These are phyloP conservation scores for Anthracocystis setariae DNA, from an alignment of 1,284 basidiomycete genomes.

Conservation along the genomic window DNA sequence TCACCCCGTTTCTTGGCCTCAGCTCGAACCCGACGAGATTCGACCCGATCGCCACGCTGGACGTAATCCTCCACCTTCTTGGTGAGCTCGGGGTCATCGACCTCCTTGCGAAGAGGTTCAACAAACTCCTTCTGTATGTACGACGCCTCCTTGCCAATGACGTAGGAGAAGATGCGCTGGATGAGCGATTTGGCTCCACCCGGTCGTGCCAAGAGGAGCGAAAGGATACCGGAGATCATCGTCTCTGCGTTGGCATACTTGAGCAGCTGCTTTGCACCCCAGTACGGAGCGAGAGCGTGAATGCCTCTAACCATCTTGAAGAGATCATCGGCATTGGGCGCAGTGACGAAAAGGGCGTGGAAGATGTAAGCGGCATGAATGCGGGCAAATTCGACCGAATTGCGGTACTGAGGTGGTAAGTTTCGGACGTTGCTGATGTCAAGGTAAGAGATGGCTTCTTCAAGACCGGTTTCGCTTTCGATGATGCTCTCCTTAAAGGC, in stretches of 20 bases:
- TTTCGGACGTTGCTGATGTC: conserved; percentile 61
- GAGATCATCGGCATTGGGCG: conserved; percentile 59
- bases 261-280: conserved; percentile 66
- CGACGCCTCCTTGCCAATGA: conserved; percentile 55
- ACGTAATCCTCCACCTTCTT: conserved; percentile 64
- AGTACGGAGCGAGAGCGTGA: conserved; percentile 65
- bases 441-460: conserved; percentile 57
- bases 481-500: conserved; percentile 65
- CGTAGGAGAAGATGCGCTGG: conserved; percentile 61
- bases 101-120: conserved; percentile 57
- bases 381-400: conserved; percentile 63
- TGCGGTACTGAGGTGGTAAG: conserved; percentile 58
- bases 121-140: conserved; percentile 63
- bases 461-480: conserved; percentile 64
- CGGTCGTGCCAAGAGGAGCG: conserved; percentile 62
- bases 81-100: conserved; percentile 57
- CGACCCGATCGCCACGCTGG: conserved; percentile 55
- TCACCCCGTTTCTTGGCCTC: conserved; percentile 55
- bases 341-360: conserved; percentile 61
- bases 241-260: conserved; percentile 63
- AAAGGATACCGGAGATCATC: conserved; percentile 63
- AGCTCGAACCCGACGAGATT: conserved; percentile 46
- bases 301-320: conserved; percentile 63
- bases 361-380: conserved; percentile 61
- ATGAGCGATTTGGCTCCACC: conserved; percentile 66